Base-by-base conservation (phyloP, 768 basidiomycete species). In the Mycena alexandri region DNA sequence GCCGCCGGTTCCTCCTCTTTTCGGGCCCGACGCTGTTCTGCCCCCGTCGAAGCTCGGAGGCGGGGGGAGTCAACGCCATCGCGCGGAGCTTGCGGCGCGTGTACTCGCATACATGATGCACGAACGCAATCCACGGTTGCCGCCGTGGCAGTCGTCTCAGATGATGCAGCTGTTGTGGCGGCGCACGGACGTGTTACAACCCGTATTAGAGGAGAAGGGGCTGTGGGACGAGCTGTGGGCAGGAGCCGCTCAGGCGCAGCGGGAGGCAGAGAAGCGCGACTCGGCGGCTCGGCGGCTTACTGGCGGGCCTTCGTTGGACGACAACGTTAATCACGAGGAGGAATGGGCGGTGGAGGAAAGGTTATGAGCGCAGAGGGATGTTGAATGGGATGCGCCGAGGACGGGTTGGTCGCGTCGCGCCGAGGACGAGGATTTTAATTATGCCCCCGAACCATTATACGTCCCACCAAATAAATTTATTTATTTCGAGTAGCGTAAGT, bases 81-180 rank as follows among this genome's bases (percentile, higher is more conserved):
- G 55, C 0, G 19, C 46, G 43, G 14, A 9, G 24, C 38, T 68
- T 2, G 67, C 51, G 19, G 50, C 24, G 34, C n/a, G 42, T n/a
- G 56, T 68, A 34, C 16, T 68, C 12, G 10, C 2, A 24, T 61
- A 68, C 52, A 68, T 68, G 67, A 12, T 68, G 61, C 56, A 51
- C 46, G 51, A 59, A 34, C 67, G 67, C 43, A 58, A 11, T 36
- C 61, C 62, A 10, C 50, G 56, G 25, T 14, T 68, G 44, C 61
- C 47, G 38, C 67, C 67, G 21, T 63, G 62, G 61, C 29, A 63
- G 51, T 52, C 54, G 17, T 2, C 8, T 1, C 0, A 5, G n/a
- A 9, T 63, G 24, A 38, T 63, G 57, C 25, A 12, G 10, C 36
- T 68, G 10, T 24, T 63, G 16, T n/a, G 1, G 38, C 34, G 38